Base-by-base conservation (phyloP, 805 yeast genomes). In the Suhomyces xylopsoci region DNA sequence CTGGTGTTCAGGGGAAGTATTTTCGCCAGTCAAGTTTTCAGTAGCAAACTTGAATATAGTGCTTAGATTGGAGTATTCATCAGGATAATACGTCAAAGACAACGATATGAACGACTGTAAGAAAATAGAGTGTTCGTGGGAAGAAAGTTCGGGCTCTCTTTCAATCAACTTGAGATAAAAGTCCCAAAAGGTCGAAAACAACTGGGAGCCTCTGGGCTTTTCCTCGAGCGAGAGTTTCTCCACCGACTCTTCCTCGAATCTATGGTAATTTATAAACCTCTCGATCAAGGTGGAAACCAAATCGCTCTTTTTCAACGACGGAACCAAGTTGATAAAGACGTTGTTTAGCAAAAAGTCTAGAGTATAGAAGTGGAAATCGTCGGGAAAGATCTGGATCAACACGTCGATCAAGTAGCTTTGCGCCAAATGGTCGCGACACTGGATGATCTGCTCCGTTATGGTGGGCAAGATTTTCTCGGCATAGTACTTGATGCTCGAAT, bases 341-440 rank as follows among this genome's bases (percentile, higher is more conserved):
- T 78, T 79, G 47, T 65, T 66, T 58, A 94, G 76, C 58, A 88
- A 82, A 30, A 73, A 70, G 50, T 84, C 84, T 59, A 94, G 74
- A 0, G 97, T 89, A 19, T 78, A 78, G 54, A 91, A 71, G 62
- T 94, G 98, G 67, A 87, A 93, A 57, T 88, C 90, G 62, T 90
- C 97, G 0, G 98, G 97, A 73, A 94, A 94, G 1, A 92, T 96
- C 66, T 93, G 97, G 51, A 92, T 87, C 50, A 94, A 78, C 10
- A 94, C 97, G 64, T 94, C 99, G 48, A 92, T 76, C 52, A 94
- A 71, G 65, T 94, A 94, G 63, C 87, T 92, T 70, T 94, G 99
- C 3, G 98, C 97, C 54, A 94, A 78, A 26, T 84, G 85, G 65
- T 94, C 99, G 54, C 88, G 81, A 66, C 98, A 94, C 66, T 92